Percentiles rank a stretch among this genome's conserved stretches.
Evolutionary conservation across 2,329 filamentous ascomycete species (phyloP).

Genomic region (Akanthomyces dipterigenus): DNA sequence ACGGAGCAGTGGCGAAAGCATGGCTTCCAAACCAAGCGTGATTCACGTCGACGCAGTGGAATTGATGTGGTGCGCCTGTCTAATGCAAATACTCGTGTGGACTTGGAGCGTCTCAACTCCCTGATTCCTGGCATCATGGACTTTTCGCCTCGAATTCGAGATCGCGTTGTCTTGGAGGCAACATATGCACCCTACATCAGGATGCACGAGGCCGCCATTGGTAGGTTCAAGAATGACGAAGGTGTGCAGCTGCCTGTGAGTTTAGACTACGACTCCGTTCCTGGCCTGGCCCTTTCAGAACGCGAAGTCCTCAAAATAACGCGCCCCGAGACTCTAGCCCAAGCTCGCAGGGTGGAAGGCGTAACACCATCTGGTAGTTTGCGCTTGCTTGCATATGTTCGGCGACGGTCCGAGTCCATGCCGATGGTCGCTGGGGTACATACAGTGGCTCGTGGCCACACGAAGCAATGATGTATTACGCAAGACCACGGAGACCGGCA

Average conservation of each 20-base stretch:
- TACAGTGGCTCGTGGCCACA: not conserved
- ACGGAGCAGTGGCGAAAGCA: constrained; percentile 60
- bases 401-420: constrained; percentile 17
- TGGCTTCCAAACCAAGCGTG: constrained; percentile 63
- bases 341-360: constrained; percentile 83
- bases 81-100: constrained; percentile 37
- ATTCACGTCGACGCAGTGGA: constrained; percentile 61
- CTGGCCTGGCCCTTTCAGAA: constrained; percentile 75
- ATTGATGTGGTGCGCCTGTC: constrained; percentile 72
- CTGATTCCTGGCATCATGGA: constrained; percentile 49
- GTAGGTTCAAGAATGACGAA: constrained; percentile 70
- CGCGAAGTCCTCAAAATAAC: constrained; percentile 62
- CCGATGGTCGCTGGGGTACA: not conserved
- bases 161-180: constrained; percentile 73
- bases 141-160: constrained; percentile 53
- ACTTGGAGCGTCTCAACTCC: constrained; percentile 48
- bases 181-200: constrained; percentile 81
- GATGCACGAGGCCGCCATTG: constrained; percentile 60
- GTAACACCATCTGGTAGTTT: constrained; percentile 56
- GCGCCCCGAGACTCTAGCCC: constrained; percentile 76
- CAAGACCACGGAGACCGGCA: not conserved
- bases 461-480: not conserved
- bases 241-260: constrained; percentile 62
- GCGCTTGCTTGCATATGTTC: constrained; percentile 57
- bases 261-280: constrained; percentile 67